These are phyloP conservation scores for Austroboletus rostrupii DNA, from an alignment of 1,284 basidiomycete genomes.

Conservation along the genomic window DNA sequence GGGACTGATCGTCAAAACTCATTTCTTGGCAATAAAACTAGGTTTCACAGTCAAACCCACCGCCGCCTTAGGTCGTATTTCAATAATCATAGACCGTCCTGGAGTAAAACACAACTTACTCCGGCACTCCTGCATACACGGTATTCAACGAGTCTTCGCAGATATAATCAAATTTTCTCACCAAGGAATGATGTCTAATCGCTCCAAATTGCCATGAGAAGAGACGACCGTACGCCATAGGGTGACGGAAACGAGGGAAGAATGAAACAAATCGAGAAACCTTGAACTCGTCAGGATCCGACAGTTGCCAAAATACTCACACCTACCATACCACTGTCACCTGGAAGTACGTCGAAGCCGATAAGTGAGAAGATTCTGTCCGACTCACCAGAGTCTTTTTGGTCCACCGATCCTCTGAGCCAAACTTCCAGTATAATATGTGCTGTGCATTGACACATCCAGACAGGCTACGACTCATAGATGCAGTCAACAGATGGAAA, in stretches of 20 bases:
- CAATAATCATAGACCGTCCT: background rate
- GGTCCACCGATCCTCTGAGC: conserved; percentile 13
- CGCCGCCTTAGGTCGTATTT: conserved; percentile 10
- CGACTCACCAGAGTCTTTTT: conserved; percentile 18
- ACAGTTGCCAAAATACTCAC: background rate
- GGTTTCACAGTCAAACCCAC: conserved; percentile 19
- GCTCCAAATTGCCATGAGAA: conserved; percentile 15
- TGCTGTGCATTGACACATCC: conserved; percentile 27
- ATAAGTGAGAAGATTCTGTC: too few relatives aligned
- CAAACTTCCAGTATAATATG: conserved; percentile 22
- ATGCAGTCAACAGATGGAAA: background rate
- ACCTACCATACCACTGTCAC: conserved; percentile 21
- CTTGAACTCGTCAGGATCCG: conserved; percentile 2
- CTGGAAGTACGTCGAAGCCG: conserved; percentile 4
- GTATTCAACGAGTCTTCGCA: background rate
- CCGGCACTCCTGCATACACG: conserved; percentile 22
- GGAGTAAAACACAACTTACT: conserved; percentile 9
- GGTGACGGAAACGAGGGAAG: conserved; percentile 17
- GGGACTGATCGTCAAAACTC: background rate
- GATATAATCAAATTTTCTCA: conserved; percentile 3
- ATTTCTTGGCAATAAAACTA: background rate
- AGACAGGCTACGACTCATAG: conserved; percentile 15
- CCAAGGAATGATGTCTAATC: conserved; percentile 20
- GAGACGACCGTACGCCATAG: conserved; percentile 24
- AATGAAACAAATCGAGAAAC: conserved; percentile 23